These are phyloP conservation scores for Mollisiaceae sp. DNA, from an alignment of 2,329 filamentous ascomycete genomes.

Conservation along the genomic window DNA sequence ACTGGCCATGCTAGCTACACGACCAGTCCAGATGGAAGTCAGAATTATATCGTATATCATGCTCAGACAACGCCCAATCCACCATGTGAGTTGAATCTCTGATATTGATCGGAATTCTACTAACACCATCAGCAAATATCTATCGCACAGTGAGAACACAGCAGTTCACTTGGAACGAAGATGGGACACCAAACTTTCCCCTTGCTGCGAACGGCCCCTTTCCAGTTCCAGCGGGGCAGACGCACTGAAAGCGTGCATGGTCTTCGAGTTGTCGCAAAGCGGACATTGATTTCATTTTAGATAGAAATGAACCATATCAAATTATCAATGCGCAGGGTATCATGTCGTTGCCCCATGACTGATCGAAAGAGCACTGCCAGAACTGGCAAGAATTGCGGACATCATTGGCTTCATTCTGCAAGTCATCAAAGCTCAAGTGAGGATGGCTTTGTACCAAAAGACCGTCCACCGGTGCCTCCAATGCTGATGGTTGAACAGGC, in stretches of 20 bases:
- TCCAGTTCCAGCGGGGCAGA: not conserved
- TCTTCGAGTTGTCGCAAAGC: not conserved
- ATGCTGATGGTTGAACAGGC: not conserved
- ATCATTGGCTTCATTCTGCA: not conserved
- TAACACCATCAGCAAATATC: not conserved
- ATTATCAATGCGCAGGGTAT: not conserved
- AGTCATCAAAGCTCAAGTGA: not conserved
- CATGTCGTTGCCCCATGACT: not conserved
- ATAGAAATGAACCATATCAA: not conserved
- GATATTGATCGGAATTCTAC: not conserved
- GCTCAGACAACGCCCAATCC: conserved; percentile 1
- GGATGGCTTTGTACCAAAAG: not conserved
- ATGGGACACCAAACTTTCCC: conserved; percentile 1
- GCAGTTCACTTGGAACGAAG: not conserved
- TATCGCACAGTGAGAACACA: conserved; percentile 1
- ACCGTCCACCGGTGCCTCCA: too few relatives aligned
- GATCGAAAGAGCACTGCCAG: not conserved
- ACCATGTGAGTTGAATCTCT: not conserved
- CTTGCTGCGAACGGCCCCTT: not conserved
- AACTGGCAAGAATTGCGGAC: not conserved
- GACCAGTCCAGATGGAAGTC: not conserved
- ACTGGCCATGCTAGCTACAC: conserved; percentile 3
- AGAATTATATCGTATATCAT: conserved; percentile 4
- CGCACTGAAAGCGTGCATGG: not conserved
- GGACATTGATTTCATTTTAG: not conserved